These are phyloP conservation scores for Colletotrichum sp. DNA, from an alignment of 2,329 filamentous ascomycete species.

Conservation along the genomic window DNA sequence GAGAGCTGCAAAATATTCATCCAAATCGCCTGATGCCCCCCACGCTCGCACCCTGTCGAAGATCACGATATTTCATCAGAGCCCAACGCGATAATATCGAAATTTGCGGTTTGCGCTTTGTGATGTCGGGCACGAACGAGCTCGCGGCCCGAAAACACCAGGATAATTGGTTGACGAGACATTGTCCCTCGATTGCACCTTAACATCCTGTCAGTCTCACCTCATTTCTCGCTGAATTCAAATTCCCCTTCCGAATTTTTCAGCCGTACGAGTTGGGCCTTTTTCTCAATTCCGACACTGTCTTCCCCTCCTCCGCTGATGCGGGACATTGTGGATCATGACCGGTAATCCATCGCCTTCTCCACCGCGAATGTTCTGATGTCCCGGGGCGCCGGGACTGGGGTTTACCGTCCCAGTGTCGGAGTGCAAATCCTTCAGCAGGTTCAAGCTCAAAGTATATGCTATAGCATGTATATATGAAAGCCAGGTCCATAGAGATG, in stretches of 20 bases:
- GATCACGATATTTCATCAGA: background rate
- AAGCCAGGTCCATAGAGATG: background rate
- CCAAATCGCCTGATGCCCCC: background rate
- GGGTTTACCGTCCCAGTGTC: background rate
- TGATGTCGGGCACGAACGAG: background rate
- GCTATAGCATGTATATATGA: background rate
- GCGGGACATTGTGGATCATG: background rate
- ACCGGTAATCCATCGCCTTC: background rate
- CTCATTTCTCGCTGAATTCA: background rate
- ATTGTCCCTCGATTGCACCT: background rate
- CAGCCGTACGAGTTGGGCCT: background rate
- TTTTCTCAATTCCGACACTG: background rate
- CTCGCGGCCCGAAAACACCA: background rate
- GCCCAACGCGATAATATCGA: background rate
- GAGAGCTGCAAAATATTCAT: background rate
- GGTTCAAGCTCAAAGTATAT: background rate
- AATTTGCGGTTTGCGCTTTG: background rate
- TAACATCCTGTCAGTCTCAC: background rate
- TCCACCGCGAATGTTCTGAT: background rate
- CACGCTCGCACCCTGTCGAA: background rate
- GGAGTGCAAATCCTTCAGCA: background rate
- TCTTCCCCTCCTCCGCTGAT: background rate
- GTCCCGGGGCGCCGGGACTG: background rate
- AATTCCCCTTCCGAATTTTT: background rate
- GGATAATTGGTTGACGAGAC: background rate